A percentile compares a stretch with the other conserved stretches of the same genome.
These are phyloP conservation scores for Lichtheimia hyalospora DNA, from an alignment of 371 early-diverging fungal species.

Conservation along the genomic window DNA sequence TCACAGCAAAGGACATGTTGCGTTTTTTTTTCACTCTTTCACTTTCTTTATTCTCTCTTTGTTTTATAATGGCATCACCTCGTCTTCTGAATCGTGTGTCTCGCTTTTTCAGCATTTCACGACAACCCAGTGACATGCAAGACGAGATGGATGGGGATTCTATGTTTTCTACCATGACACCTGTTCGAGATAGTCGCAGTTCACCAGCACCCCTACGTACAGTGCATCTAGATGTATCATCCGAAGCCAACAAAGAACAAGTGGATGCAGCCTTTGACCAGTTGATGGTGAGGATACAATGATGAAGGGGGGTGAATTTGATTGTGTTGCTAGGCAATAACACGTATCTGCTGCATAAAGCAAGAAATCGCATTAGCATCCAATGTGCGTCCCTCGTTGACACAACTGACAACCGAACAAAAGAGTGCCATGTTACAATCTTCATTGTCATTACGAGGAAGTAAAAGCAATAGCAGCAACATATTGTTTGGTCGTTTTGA, in stretches of 20 bases:
- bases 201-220: slow-evolving; percentile 34
- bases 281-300: slow-evolving; percentile 29
- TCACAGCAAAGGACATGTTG: not conserved
- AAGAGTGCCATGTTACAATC: slow-evolving; percentile 40
- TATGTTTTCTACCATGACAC: slow-evolving; percentile 35
- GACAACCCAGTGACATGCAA: not conserved
- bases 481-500: slow-evolving; percentile 30
- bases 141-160: slow-evolving; percentile 24
- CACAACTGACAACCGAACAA: slow-evolving; percentile 40
- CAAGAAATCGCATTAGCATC: slow-evolving; percentile 45
- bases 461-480: slow-evolving; percentile 15
- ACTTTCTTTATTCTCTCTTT: not conserved
- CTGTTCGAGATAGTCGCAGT: slow-evolving; percentile 30
- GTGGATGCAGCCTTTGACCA: slow-evolving; percentile 44
- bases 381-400: slow-evolving; percentile 31
- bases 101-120: slow-evolving; percentile 18
- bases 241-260: slow-evolving; percentile 26
- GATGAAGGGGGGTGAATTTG: not conserved
- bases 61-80: slow-evolving; percentile 9
- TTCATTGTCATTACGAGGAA: slow-evolving; percentile 30
- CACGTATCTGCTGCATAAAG: slow-evolving; percentile 10
- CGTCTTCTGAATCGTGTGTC: slow-evolving; percentile 22
- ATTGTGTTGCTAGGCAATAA: not conserved
- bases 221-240: slow-evolving; percentile 28
- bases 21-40: not conserved